phyloP scores from a whole-genome alignment of 2,329 filamentous ascomycete species.

The Ophiostoma perfectum region DNA sequence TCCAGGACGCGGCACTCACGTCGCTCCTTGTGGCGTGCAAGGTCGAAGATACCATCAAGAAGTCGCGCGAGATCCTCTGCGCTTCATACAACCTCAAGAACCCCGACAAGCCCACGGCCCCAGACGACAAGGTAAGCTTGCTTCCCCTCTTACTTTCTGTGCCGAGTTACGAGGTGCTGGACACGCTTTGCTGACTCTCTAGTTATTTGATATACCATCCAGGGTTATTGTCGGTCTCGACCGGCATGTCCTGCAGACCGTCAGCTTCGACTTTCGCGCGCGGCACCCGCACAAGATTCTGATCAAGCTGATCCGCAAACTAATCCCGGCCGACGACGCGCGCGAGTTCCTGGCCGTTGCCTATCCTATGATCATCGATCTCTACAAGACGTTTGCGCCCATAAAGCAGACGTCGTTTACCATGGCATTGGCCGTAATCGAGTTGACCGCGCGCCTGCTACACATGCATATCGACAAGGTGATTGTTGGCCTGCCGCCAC shows the following conservation, averaged over 20 bases:
- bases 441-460: slow-evolving; percentile 68
- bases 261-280: slow-evolving; percentile 88
- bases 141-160: neutral
- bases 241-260: slow-evolving; percentile 84
- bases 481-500: slow-evolving; percentile 28
- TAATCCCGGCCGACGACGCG: slow-evolving; percentile 45
- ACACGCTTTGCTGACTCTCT: neutral
- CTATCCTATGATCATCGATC: slow-evolving; percentile 78
- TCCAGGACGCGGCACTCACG: slow-evolving; percentile 78
- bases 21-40: slow-evolving; percentile 92
- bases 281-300: slow-evolving; percentile 81
- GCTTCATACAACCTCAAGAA: slow-evolving; percentile 81
- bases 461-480: slow-evolving; percentile 49
- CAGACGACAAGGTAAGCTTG: slow-evolving; percentile 67
- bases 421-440: slow-evolving; percentile 74
- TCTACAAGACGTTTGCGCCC: slow-evolving; percentile 89
- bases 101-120: slow-evolving; percentile 60
- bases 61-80: slow-evolving; percentile 86
- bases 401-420: slow-evolving; percentile 85
- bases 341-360: slow-evolving; percentile 60
- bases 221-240: slow-evolving; percentile 85
- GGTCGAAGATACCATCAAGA: slow-evolving; percentile 96
- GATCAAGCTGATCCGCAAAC: slow-evolving; percentile 66
- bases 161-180: neutral
- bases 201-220: slow-evolving; percentile 65